phyloP scores from a whole-genome alignment of 2,329 filamentous ascomycete genomes.

The Paraphaeosphaeria minitans region DNA sequence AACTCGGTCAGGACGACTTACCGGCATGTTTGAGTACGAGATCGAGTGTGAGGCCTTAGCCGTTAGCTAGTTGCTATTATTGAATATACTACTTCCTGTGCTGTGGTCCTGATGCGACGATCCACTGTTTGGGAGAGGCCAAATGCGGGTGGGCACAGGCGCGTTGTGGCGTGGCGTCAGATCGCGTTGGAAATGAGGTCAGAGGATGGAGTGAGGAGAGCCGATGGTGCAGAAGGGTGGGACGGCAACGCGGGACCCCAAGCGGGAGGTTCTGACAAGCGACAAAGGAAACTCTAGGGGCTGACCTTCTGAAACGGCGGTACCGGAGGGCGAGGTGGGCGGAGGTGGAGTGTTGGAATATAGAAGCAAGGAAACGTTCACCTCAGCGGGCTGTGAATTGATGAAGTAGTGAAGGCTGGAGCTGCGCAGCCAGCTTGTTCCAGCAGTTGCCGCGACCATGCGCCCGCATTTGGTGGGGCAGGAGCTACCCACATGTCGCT shows the following conservation, averaged over 20 bases:
- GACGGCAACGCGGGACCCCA: constrained; percentile 16
- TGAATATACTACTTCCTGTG: neutral
- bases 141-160: constrained; percentile 10
- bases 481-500: neutral
- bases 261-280: constrained; percentile 6
- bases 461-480: constrained; percentile 18
- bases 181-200: constrained; percentile 22
- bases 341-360: neutral
- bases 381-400: constrained; percentile 7
- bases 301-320: neutral
- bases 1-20: constrained; percentile 24
- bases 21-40: constrained; percentile 31
- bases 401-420: constrained; percentile 1
- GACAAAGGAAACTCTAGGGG: neutral
- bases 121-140: constrained; percentile 14
- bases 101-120: constrained; percentile 5
- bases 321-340: neutral
- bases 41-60: constrained; percentile 15
- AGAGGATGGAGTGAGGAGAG: constrained; percentile 23
- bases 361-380: neutral
- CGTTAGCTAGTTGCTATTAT: constrained; percentile 14
- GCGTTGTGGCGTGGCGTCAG: constrained; percentile 14
- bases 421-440: neutral
- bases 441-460: constrained; percentile 1
- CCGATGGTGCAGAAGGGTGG: constrained; percentile 26